Base-by-base conservation (phyloP, 2,329 filamentous ascomycete genomes). In the Emydomyces testavorans region DNA sequence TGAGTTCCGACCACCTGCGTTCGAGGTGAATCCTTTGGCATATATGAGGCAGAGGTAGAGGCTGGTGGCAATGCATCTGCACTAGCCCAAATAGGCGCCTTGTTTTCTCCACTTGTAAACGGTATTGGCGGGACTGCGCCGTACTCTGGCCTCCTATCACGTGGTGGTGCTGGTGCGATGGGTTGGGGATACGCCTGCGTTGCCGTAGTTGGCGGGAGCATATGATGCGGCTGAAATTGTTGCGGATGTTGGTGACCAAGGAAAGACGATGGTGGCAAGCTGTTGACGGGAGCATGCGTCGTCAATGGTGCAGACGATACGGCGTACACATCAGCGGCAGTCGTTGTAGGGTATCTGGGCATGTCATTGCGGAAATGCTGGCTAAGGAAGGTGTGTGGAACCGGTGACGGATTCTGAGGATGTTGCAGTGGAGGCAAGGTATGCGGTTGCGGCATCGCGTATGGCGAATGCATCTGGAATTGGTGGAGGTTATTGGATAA, bases 1-100 rank as follows among this genome's bases (percentile, higher is more conserved):
- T 96, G 90, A 21, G 89, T 94, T 46, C 90, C 90, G 47, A 96
- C 90, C 41, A 95, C 90, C 62, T 95, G 90, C 26, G 87, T 92
- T 13, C 67, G 63, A 40, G 67, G 67, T 18, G 64, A 62, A 49
- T 71, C 68, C 55, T 68, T 70, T 23, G 65, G 60, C 39, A 62
- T 59, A 24, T 62, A 60, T 46, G 61, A 56, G 46, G 65, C 62
- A 34, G 67, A 64, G 40, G 62, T 63, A 43, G 67, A 64, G 40
- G 62, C 63, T 45, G 60, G 60, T 10, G 67, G 63, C 52, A 70
- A 62, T 6, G 56, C 58, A 41, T 70, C 66, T 3, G 63, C 58
- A 29, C 58, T 60, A 52, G 68, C 60, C 65, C 65, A 70, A 78
- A 78, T 50, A 71, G 72, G 51, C 76, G 64, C 57, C 77, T 75